Evolutionary conservation across 345 rosid species (phyloP), one percentile per base, ranked within the genome.

Genomic region (Salix brachista): DNA sequence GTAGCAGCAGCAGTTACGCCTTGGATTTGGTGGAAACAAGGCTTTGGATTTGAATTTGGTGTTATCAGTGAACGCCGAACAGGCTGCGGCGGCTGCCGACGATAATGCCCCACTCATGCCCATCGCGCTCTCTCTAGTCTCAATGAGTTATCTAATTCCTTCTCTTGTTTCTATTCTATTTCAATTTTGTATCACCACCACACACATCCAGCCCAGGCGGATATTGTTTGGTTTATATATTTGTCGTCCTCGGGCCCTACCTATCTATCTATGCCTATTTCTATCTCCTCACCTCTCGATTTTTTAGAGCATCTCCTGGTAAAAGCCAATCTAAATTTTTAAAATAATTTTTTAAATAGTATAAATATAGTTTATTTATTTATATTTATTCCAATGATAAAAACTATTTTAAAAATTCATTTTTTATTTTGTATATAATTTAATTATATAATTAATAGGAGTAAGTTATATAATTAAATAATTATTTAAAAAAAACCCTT

Each of bases 91-190:
- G 30, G 70, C 68, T 11, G 61, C 61, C 60, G 79, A 76, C 58
- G 73, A 61, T 44, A 76, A 61, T 62, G 48, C 62, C 48, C 70
- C 12, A 34, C 61, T n/a, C 34, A 74, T 21, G 32, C 74, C 30
- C 17, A 58, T 77, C 79, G 70, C 64, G 2, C 62, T n/a, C 30
- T 5, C 2, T 16, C 4, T 14, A 30, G 5, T 50, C 64, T 11
- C 23, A 56, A n/a, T 23, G 62, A 10, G 26, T 3, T n/a, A n/a
- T n/a, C 2, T 56, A 8, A 12, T 56, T 56, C 50, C 17, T 14
- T 46, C 17, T 56, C 28, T 56, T n/a, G 62, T n/a, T 56, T 56
- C 50, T 46, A 46, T 46, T 46, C 50, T 46, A 46, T 46, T 46
- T 46, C 44, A 41, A 41, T 41, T 41, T 41, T 41, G 44, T 2